A percentile compares a stretch with the other conserved stretches of the same genome.
Evolutionary conservation across 2,329 filamentous ascomycete species (phyloP).

Genomic region (Colletotrichum theobromicola): DNA sequence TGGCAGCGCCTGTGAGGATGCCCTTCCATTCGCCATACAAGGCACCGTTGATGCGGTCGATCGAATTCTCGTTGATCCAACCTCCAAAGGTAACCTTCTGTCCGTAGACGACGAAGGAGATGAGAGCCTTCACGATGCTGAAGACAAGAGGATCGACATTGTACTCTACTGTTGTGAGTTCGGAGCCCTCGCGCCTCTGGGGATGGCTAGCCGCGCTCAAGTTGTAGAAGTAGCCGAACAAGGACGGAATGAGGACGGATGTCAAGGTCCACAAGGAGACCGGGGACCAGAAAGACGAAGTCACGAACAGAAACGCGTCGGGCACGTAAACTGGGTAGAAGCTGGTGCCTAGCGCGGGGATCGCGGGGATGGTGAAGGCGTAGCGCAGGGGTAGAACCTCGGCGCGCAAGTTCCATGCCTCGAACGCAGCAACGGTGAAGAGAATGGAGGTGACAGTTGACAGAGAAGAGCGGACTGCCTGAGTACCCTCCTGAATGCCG

Average conservation of each 20-base stretch:
- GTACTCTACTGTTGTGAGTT: constrained; percentile 48
- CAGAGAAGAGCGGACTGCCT: constrained; percentile 70
- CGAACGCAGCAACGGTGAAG: constrained; percentile 69
- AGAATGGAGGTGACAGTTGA: constrained; percentile 78
- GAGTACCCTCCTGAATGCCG: constrained; percentile 69
- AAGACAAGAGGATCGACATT: constrained; percentile 86
- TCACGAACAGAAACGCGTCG: constrained; percentile 81
- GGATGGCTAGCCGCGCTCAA: constrained; percentile 62
- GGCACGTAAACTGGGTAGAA: constrained; percentile 72
- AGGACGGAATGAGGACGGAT: constrained; percentile 70
- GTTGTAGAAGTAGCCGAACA: constrained; percentile 90
- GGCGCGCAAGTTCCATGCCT: constrained; percentile 71
- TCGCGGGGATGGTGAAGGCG: constrained; percentile 73
- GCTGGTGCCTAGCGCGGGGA: constrained; percentile 58
- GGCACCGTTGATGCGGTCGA: constrained; percentile 67
- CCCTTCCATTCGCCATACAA: constrained; percentile 76
- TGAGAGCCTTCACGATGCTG: constrained; percentile 84
- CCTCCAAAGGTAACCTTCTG: constrained; percentile 69
- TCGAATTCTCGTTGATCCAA: constrained; percentile 62
- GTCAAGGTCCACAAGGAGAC: constrained; percentile 79
- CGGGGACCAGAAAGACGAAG: constrained; percentile 82
- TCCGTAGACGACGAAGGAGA: constrained; percentile 81
- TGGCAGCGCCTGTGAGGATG: constrained; percentile 69
- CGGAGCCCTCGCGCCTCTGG: constrained; percentile 45
- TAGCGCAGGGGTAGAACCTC: constrained; percentile 76